A percentile compares a stretch with the other conserved stretches of the same genome.
Evolutionary conservation across 2,329 filamentous ascomycete species (phyloP).

Genomic region (Pseudogymnoascus sp.): DNA sequence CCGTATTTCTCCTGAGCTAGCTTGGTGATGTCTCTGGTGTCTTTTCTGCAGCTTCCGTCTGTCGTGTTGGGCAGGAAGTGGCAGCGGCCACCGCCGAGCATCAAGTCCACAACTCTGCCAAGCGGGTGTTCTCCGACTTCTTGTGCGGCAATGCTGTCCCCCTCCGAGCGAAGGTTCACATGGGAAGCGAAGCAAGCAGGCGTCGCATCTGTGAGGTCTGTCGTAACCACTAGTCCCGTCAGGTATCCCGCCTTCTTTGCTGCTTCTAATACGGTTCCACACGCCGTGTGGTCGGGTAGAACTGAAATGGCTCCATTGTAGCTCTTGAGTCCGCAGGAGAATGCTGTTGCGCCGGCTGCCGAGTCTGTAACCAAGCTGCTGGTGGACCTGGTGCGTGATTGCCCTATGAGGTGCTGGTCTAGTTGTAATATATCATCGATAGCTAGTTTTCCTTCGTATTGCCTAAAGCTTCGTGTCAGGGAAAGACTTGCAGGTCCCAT

Average conservation of each 20-base stretch:
- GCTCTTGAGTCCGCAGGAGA: conserved; percentile 85
- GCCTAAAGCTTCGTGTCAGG: conserved; percentile 78
- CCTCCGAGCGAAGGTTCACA: conserved; percentile 68
- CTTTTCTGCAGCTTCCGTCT: conserved; percentile 70
- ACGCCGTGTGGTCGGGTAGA: conserved; percentile 74
- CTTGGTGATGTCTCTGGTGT: conserved; percentile 66
- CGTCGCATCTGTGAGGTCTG: conserved; percentile 89
- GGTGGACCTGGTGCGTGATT: conserved; percentile 76
- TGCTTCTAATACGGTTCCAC: conserved; percentile 87
- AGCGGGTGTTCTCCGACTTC: conserved; percentile 83
- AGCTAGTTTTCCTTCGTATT: conserved; percentile 66
- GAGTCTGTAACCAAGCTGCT: conserved; percentile 88
- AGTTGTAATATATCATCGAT: conserved; percentile 68
- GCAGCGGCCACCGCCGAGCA: conserved; percentile 87
- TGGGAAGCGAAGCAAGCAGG: conserved; percentile 92
- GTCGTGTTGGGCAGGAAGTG: conserved; percentile 83
- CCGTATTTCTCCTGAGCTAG: conserved; percentile 67
- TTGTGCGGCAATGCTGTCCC: conserved; percentile 87
- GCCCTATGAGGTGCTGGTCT: conserved; percentile 84
- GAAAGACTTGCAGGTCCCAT: conserved; percentile 93
- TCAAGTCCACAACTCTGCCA: conserved; percentile 80
- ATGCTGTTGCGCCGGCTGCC: conserved; percentile 93
- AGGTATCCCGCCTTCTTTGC: conserved; percentile 86
- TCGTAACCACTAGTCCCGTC: conserved; percentile 92
- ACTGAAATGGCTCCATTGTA: conserved; percentile 96